Conservation (phyloP, 1,284 basidiomycete genomes). For the Sporisorium exsertum region DNA sequence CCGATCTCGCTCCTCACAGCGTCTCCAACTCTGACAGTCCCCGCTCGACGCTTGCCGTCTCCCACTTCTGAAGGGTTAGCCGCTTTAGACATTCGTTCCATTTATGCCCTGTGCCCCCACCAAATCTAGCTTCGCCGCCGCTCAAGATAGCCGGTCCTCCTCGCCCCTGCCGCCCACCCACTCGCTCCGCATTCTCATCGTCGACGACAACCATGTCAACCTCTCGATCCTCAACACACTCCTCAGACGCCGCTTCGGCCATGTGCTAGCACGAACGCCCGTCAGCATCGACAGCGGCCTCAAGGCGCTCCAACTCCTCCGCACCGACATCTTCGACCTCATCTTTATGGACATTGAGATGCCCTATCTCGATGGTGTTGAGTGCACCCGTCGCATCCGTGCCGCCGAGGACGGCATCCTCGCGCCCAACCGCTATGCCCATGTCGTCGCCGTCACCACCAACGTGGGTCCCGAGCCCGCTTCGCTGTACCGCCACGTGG, state of each 20-base stretch:
- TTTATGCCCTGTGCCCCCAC: conserved; percentile 23
- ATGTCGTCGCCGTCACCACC: conserved; percentile 59
- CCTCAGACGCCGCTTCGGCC: conserved; percentile 55
- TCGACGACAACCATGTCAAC: conserved; percentile 64
- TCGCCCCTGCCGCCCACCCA: conserved; percentile 38
- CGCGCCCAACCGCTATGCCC: conserved; percentile 41
- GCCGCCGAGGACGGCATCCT: conserved; percentile 56
- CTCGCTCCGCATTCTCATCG: conserved; percentile 58
- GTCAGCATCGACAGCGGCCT: conserved; percentile 57
- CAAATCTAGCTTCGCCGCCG: conserved; percentile 6
- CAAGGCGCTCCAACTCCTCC: conserved; percentile 58
- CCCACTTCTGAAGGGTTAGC: conserved; percentile 33
- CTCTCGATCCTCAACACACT: conserved; percentile 55
- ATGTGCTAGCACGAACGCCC: conserved; percentile 46
- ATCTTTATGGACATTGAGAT: conserved; percentile 64
- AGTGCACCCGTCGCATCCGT: conserved; percentile 55
- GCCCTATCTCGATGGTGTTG: conserved; percentile 59
- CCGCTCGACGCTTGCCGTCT: conserved; percentile 16
- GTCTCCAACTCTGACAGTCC: conserved; percentile 4
- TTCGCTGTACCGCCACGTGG: conserved; percentile 45
- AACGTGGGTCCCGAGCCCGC: conserved; percentile 50
- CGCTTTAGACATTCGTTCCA: conserved; percentile 30
- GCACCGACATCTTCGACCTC: conserved; percentile 57
- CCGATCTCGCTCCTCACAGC: neutral
- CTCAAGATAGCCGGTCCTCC: conserved; percentile 12